These are phyloP conservation scores for Cryptosporidium meleagridis DNA, from an alignment of 169 alveolate genomes.

Conservation along the genomic window DNA sequence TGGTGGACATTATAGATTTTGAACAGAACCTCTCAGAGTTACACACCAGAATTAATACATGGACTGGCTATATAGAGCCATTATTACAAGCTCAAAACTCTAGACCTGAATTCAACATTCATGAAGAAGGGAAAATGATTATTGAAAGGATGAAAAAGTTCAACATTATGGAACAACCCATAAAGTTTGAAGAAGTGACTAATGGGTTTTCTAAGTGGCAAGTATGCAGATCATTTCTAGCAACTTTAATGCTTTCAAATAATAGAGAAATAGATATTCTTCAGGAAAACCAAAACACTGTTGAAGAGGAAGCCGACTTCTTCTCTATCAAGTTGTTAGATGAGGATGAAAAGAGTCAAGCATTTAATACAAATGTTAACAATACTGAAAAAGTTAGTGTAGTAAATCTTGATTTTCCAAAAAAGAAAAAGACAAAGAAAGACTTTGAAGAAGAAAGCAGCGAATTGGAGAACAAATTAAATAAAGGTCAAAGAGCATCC, in stretches of 20 bases:
- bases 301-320: neutral
- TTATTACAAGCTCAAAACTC: constrained; percentile 19
- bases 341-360: neutral
- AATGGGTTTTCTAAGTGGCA: constrained; percentile 48
- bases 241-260: constrained; percentile 66
- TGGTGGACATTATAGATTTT: neutral
- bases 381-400: neutral
- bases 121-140: constrained; percentile 41
- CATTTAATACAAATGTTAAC: neutral
- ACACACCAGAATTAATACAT: constrained; percentile 39
- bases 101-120: constrained; percentile 56
- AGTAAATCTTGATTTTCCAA: constrained; percentile 29
- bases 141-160: constrained; percentile 6
- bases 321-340: neutral
- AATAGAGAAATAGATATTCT: constrained; percentile 51
- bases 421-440: constrained; percentile 39
- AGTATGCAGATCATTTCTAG: constrained; percentile 61
- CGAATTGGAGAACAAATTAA: neutral
- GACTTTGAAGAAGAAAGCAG: neutral
- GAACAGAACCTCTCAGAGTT: constrained; percentile 25
- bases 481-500: neutral
- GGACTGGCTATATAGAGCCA: constrained; percentile 67
- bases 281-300: neutral
- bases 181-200: constrained; percentile 14
- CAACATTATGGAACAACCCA: neutral